phyloP scores from a whole-genome alignment of 2,329 filamentous ascomycete genomes.

The Ophiosphaerella herpotricha region DNA sequence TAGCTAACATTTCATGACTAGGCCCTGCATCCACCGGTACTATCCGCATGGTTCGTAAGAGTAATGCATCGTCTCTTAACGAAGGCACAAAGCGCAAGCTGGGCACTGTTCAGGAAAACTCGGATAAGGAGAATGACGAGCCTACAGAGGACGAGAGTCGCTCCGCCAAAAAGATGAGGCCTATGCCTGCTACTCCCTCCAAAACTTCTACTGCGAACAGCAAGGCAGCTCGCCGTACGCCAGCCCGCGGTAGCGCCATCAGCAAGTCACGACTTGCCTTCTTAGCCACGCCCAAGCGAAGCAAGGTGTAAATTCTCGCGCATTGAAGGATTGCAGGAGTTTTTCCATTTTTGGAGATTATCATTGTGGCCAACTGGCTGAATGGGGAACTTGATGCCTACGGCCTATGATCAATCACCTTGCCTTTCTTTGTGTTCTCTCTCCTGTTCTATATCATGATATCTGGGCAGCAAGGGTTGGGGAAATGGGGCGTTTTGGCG shows the following conservation, averaged over 20 bases:
- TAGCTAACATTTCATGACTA: conserved; percentile 2
- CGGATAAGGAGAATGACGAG: conserved; percentile 52
- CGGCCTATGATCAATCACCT: conserved; percentile 7
- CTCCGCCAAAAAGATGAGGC: conserved; percentile 41
- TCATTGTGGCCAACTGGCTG: background rate
- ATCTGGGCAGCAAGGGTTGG: conserved; percentile 16
- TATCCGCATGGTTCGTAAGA: conserved; percentile 52
- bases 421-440: conserved; percentile 3
- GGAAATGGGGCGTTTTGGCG: conserved; percentile 9
- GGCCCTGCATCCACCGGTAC: conserved; percentile 43
- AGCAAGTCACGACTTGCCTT: conserved; percentile 46
- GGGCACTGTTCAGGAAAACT: conserved; percentile 40
- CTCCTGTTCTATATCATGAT: conserved; percentile 11
- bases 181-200: conserved; percentile 24
- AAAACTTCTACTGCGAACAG: conserved; percentile 36
- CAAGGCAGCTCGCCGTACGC: conserved; percentile 38
- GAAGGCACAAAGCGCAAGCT: conserved; percentile 53
- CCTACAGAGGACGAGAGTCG: conserved; percentile 34
- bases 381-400: background rate
- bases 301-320: conserved; percentile 23
- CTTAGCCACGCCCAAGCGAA: conserved; percentile 46
- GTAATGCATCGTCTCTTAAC: conserved; percentile 42
- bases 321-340: background rate
- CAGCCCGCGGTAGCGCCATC: conserved; percentile 35
- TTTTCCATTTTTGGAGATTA: too few species aligned